Percentiles rank a stretch among this genome's conserved stretches.
Evolutionary conservation across 805 yeast genomes (phyloP).

Genomic region (Sugiyamaella mastotermitis): DNA sequence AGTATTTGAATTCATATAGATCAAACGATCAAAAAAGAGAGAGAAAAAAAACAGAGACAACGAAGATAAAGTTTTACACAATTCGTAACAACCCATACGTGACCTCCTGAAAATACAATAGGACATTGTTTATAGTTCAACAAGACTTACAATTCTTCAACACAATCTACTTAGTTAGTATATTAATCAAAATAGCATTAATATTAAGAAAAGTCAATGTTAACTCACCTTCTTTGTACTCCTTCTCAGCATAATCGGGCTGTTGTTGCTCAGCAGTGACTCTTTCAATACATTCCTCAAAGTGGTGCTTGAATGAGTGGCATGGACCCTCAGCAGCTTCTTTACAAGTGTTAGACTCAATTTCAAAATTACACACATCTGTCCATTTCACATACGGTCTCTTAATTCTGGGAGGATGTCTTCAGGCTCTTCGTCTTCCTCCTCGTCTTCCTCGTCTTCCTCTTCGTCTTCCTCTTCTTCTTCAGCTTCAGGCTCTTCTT

Average conservation of each 20-base stretch:
- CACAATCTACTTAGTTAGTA: too few relatives aligned
- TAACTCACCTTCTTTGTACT: slow-evolving; percentile 87
- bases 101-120: slow-evolving; percentile 3
- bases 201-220: too few relatives aligned
- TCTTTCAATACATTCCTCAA: slow-evolving; percentile 91
- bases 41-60: too few relatives aligned
- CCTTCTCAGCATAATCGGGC: slow-evolving; percentile 71
- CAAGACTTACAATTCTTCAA: slow-evolving; percentile 97
- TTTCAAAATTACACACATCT: too few relatives aligned
- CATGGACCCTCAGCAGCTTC: slow-evolving; percentile 70
- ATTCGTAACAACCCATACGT: neutral
- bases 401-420: slow-evolving; percentile 62
- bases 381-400: too few relatives aligned
- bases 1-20: too few relatives aligned
- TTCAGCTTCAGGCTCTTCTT: slow-evolving; percentile 34
- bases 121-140: slow-evolving; percentile 3
- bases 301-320: slow-evolving; percentile 76
- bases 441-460: slow-evolving; percentile 54
- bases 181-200: slow-evolving; percentile 6
- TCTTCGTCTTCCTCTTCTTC: slow-evolving; percentile 44
- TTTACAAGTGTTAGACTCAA: slow-evolving; percentile 11
- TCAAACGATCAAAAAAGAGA: too few relatives aligned
- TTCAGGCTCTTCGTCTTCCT: slow-evolving; percentile 62
- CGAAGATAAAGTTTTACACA: too few relatives aligned
- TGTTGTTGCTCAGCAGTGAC: slow-evolving; percentile 84